Percentiles rank a stretch among this genome's conserved stretches.
These are phyloP conservation scores for Globisporangium emineosum DNA, from an alignment of 352 stramenopile species.

Conservation along the genomic window DNA sequence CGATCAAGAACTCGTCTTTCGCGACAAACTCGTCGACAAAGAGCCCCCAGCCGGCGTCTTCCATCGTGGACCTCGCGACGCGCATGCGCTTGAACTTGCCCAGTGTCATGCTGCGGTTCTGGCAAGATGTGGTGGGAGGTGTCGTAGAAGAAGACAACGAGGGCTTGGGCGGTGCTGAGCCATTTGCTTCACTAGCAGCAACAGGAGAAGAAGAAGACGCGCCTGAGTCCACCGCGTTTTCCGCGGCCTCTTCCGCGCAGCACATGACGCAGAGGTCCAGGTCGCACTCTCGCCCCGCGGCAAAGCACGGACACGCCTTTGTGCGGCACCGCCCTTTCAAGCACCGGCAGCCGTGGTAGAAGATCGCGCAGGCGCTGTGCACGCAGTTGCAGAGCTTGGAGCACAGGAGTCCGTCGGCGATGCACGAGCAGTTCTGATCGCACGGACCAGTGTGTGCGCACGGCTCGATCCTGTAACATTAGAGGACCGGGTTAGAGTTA, in stretches of 20 bases:
- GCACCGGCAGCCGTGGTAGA: constrained; percentile 89
- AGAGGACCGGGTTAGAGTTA: neutral
- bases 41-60: constrained; percentile 87
- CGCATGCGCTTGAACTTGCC: constrained; percentile 61
- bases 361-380: constrained; percentile 80
- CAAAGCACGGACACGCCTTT: constrained; percentile 90
- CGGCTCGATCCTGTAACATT: constrained; percentile 55
- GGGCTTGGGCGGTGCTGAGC: neutral
- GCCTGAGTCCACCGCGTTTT: constrained; percentile 9
- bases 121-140: constrained; percentile 35
- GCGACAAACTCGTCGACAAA: constrained; percentile 87
- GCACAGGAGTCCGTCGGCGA: constrained; percentile 87
- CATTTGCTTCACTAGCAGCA: neutral
- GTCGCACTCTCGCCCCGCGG: constrained; percentile 90
- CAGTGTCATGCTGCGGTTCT: constrained; percentile 62
- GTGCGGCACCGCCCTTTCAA: constrained; percentile 73
- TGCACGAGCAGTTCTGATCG: constrained; percentile 84
- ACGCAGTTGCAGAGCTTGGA: constrained; percentile 90
- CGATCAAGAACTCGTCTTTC: constrained; percentile 93
- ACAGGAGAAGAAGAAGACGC: neutral
- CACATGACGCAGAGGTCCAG: constrained; percentile 89
- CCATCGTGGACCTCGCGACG: constrained; percentile 76
- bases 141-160: neutral
- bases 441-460: constrained; percentile 88
- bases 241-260: constrained; percentile 46